Percentiles rank a stretch among this genome's conserved stretches.
These are phyloP conservation scores for Plantago ovata DNA, from an alignment of 257 asterid species.

Conservation along the genomic window DNA sequence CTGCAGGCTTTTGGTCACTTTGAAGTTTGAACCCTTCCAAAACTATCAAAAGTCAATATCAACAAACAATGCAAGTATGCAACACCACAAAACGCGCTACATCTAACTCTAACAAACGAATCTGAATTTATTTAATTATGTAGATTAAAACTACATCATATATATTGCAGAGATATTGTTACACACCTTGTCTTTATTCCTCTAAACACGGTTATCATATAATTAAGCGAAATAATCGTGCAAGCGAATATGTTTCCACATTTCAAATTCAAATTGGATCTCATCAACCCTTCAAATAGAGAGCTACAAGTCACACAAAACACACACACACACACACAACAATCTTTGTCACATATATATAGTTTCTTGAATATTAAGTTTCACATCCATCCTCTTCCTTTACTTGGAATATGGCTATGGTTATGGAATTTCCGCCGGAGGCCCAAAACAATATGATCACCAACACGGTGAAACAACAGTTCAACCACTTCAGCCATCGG, in stretches of 20 bases:
- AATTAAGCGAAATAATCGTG: neutral
- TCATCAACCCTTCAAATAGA: constrained; percentile 3
- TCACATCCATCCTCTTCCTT: neutral
- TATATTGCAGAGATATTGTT: neutral
- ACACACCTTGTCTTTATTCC: neutral
- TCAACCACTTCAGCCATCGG: constrained; percentile 52
- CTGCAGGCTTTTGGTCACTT: too few relatives aligned
- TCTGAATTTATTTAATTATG: neutral
- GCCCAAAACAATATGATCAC: neutral
- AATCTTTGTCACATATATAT: neutral
- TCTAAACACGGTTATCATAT: neutral
- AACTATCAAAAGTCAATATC: too few relatives aligned
- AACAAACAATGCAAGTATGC: too few relatives aligned
- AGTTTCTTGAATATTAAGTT: neutral
- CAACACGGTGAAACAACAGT: neutral
- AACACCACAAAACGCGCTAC: neutral
- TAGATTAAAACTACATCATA: neutral
- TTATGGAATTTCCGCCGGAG: neutral
- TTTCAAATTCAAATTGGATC: neutral
- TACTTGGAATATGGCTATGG: constrained; percentile 26
- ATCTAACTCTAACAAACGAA: neutral
- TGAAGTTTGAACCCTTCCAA: too few relatives aligned
- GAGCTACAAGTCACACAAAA: constrained; percentile 5
- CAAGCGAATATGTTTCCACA: neutral
- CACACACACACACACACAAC: neutral